Evolutionary conservation across 768 basidiomycete species (phyloP), one percentile per base, ranked within the genome.

Genomic region (Tricholoma furcatifolium): DNA sequence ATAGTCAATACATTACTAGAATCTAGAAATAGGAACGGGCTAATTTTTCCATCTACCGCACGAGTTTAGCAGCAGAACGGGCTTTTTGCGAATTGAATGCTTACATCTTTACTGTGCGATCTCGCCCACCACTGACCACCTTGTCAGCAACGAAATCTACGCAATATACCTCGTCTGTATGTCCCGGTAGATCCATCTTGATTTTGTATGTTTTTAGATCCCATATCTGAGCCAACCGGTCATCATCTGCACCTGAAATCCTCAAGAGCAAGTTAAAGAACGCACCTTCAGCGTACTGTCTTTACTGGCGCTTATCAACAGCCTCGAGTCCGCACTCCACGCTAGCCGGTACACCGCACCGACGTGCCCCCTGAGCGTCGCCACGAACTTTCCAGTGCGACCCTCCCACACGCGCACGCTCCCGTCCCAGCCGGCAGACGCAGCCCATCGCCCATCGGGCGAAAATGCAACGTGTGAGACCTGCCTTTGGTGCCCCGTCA

Each of bases 71-170:
- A 12, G 3, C 14, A 4, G 21, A 21, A 15, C 7, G 18, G 49
- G 14, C 17, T n/a, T n/a, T n/a, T n/a, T n/a, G n/a, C 12, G 9
- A 38, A 6, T 27, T 27, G n/a, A 23, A 15, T 12, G 17, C 91
- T 60, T 64, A 97, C 92, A 98, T 98, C 73, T 97, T 97, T 10
- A 98, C 84, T 18, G 83, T 88, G 61, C 84, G 82, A 71, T 98
- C 96, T 40, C 89, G 74, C 11, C 96, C 96, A 15, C 95, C 96
- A 65, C 93, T 96, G 58, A 97, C 93, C n/a, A 98, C 82, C 68
- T 99, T 99, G 73, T 99, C 96, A 1, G 94, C 95, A 2, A 99
- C 95, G 65, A 97, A 99, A 70, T 98, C 96, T 12, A 99, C 96
- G 63, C 96, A 98, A 72, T 98, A 98, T 34, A 99, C 95, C 68